Percentiles rank a stretch among this genome's conserved stretches.
phyloP scores from a whole-genome alignment of 2,329 filamentous ascomycete species.

The Nectriaceae sp. region DNA sequence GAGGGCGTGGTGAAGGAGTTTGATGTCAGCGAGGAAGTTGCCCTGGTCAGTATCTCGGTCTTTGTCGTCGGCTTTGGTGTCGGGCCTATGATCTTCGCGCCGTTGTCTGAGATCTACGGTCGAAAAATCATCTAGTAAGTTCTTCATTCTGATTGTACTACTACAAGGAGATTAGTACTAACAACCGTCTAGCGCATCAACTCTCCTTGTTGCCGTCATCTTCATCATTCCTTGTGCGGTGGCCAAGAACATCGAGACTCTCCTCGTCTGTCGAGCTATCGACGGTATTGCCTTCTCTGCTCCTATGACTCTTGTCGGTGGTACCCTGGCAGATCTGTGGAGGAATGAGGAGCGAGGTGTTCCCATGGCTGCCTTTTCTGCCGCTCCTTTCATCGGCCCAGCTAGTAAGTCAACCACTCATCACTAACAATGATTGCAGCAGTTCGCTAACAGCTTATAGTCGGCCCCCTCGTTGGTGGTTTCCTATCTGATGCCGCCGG shows the following conservation, averaged over 20 bases:
- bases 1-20: slow-evolving; percentile 65
- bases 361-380: slow-evolving; percentile 83
- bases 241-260: slow-evolving; percentile 72
- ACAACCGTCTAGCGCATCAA: slow-evolving; percentile 47
- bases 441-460: slow-evolving; percentile 29
- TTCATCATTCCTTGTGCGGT: slow-evolving; percentile 83
- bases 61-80: slow-evolving; percentile 84
- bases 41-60: slow-evolving; percentile 70
- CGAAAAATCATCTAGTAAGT: slow-evolving; percentile 68
- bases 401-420: slow-evolving; percentile 49
- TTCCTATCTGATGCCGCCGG: slow-evolving; percentile 69
- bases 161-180: slow-evolving; percentile 5
- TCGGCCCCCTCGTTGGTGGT: slow-evolving; percentile 75
- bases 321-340: slow-evolving; percentile 84
- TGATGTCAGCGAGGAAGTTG: slow-evolving; percentile 69
- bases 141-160: neutral
- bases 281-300: slow-evolving; percentile 84
- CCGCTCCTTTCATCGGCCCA: slow-evolving; percentile 81
- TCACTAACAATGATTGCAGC: no score
- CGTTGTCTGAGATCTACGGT: slow-evolving; percentile 74
- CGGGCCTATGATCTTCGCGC: slow-evolving; percentile 79
- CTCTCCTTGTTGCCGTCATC: slow-evolving; percentile 69
- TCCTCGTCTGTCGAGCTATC: slow-evolving; percentile 75
- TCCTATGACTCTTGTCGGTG: slow-evolving; percentile 83
- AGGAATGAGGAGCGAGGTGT: slow-evolving; percentile 80